Evolutionary conservation across 345 rosid genomes (phyloP).

Genomic region (Murraya koenigii): DNA sequence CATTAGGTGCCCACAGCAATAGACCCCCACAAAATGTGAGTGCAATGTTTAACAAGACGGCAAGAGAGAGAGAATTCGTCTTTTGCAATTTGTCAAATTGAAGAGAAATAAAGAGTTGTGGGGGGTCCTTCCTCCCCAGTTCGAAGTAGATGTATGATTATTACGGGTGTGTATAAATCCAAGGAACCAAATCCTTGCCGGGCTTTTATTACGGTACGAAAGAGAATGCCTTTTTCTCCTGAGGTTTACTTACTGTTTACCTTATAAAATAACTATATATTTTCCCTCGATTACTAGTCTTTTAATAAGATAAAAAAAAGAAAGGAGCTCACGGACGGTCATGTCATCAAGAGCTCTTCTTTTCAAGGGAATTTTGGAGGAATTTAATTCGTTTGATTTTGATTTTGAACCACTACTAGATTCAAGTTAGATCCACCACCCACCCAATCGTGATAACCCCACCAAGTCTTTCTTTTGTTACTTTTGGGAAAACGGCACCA

Average conservation of each 20-base stretch:
- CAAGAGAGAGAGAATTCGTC: conserved; percentile 6
- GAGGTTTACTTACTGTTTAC: conserved; percentile 26
- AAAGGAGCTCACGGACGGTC: background rate
- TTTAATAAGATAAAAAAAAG: conserved; percentile 17
- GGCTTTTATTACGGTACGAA: conserved; percentile 22
- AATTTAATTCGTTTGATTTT: background rate
- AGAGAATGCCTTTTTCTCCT: conserved; percentile 2
- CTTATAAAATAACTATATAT: conserved; percentile 21
- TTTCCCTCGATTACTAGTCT: conserved; percentile 19
- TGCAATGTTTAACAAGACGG: background rate
- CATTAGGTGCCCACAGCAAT: background rate
- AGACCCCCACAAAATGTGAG: conserved; percentile 11
- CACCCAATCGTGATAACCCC: background rate
- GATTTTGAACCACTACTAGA: conserved; percentile 14
- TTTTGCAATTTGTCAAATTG: conserved; percentile 3
- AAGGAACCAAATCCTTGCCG: conserved; percentile 23
- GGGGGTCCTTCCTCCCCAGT: conserved; percentile 32
- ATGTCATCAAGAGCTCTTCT: conserved; percentile 32
- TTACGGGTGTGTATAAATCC: conserved; percentile 15
- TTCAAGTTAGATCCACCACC: background rate
- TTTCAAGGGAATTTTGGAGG: conserved; percentile 26
- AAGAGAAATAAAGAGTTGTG: background rate
- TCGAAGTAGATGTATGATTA: conserved; percentile 32
- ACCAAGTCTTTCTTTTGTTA: background rate
- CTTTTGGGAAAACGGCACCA: background rate